phyloP scores from a whole-genome alignment of 208 protist species.

The Crithidia sp. region DNA sequence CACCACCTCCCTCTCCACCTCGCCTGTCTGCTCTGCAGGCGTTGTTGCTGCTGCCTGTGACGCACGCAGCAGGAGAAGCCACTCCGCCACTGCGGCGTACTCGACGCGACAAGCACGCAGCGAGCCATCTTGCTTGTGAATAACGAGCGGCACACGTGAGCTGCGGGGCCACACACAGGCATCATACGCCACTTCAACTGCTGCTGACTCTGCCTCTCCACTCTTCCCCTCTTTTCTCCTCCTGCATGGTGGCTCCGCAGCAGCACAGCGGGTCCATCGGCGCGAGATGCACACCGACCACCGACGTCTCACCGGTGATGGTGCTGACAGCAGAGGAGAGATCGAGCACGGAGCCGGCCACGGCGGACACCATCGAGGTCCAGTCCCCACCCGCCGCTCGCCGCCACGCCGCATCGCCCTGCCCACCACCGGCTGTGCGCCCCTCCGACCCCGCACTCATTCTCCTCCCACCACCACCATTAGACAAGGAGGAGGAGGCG shows the following conservation, averaged over 20 bases:
- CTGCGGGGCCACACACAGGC: slow-evolving; percentile 19
- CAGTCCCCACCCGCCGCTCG: slow-evolving; percentile 2
- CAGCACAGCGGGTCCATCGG: slow-evolving; percentile 22
- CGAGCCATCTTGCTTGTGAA: slow-evolving; percentile 5
- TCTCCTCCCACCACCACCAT: neutral
- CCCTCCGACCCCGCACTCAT: no score
- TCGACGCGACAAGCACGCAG: slow-evolving; percentile 21
- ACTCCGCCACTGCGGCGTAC: slow-evolving; percentile 16
- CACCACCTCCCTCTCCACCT: no score
- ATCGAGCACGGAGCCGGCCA: slow-evolving; percentile 14
- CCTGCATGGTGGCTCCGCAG: neutral
- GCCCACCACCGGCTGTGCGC: no score
- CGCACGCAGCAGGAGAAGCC: slow-evolving; percentile 11
- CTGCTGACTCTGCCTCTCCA: neutral
- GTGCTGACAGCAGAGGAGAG: slow-evolving; percentile 5
- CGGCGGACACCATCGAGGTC: slow-evolving; percentile 21
- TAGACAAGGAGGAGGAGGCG: neutral
- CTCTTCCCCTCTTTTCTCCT: neutral
- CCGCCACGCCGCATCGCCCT: neutral
- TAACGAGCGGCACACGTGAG: slow-evolving; percentile 10
- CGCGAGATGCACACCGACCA: neutral
- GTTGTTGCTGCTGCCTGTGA: neutral
- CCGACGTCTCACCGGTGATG: neutral
- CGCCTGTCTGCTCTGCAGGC: no score
- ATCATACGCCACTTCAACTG: slow-evolving; percentile 4